These are phyloP conservation scores for Kwoniella pini DNA, from an alignment of 768 basidiomycete genomes.

Conservation along the genomic window DNA sequence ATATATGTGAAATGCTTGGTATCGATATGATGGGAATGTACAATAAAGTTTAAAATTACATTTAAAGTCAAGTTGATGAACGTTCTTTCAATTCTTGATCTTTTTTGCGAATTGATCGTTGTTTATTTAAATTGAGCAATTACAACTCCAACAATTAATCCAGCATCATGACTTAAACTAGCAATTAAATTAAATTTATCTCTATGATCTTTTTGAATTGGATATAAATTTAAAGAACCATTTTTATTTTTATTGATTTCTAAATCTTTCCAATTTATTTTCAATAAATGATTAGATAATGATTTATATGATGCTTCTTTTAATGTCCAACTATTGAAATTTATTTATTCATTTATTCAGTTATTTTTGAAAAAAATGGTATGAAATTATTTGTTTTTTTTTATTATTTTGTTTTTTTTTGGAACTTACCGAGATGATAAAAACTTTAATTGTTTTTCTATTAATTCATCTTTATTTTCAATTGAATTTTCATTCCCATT, in stretches of 20 bases:
- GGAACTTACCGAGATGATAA: constrained; percentile 21
- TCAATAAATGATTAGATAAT: constrained; percentile 19
- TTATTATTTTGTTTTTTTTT: too few relatives aligned
- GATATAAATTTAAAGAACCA: constrained; percentile 14
- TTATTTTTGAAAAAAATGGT: background rate
- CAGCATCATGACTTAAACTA: constrained; percentile 42
- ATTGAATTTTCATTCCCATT: background rate
- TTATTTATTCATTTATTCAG: too few relatives aligned
- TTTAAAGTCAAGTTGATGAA: too few relatives aligned
- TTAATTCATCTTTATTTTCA: background rate
- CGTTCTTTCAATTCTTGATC: too few relatives aligned
- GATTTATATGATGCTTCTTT: constrained; percentile 52
- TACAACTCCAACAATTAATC: constrained; percentile 42
- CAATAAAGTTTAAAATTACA: too few relatives aligned
- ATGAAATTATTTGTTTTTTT: background rate
- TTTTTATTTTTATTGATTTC: constrained; percentile 18
- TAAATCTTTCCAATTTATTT: constrained; percentile 25
- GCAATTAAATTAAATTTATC: constrained; percentile 21
- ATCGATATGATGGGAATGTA: too few relatives aligned
- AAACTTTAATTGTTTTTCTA: constrained; percentile 10
- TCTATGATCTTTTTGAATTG: background rate
- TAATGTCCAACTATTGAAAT: constrained; percentile 35
- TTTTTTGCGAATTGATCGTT: too few relatives aligned
- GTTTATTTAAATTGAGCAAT: constrained; percentile 27
- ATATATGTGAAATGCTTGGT: too few relatives aligned